phyloP scores from a whole-genome alignment of 2,329 filamentous ascomycete genomes.

The Epichloe elymi region DNA sequence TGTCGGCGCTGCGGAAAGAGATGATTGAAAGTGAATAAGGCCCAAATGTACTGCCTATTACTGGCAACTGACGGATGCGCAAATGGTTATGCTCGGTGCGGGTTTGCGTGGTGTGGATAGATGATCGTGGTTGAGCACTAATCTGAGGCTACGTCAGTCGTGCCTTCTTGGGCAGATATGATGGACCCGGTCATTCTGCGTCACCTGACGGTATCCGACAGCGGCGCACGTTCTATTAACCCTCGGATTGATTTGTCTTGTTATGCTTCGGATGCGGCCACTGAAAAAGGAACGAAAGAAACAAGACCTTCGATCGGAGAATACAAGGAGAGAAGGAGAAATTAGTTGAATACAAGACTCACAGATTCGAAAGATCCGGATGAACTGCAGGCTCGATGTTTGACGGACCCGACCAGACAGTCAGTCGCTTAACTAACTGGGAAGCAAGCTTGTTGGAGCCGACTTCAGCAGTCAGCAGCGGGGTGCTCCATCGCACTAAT shows the following conservation, averaged over 20 bases:
- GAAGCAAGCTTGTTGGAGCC: no score
- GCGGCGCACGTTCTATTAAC: neutral
- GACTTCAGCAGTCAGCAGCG: neutral
- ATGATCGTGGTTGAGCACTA: neutral
- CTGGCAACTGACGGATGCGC: neutral
- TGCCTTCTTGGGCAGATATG: neutral
- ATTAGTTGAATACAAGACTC: neutral
- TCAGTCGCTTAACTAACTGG: no score
- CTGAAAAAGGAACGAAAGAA: neutral
- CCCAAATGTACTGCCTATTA: neutral
- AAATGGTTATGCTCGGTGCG: neutral
- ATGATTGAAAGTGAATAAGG: neutral
- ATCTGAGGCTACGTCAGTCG: constrained; percentile 1
- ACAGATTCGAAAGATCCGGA: neutral
- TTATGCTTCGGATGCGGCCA: neutral
- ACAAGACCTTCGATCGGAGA: neutral
- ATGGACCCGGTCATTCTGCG: neutral
- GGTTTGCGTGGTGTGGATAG: neutral
- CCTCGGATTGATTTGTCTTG: neutral
- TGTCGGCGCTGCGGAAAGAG: neutral
- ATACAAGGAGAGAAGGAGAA: neutral
- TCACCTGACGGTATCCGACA: neutral
- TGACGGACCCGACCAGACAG: neutral
- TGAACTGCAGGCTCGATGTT: neutral
- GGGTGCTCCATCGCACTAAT: neutral